Percentiles rank a stretch among this genome's conserved stretches.
phyloP scores from a whole-genome alignment of 371 early-diverging fungal genomes.

The Mortierella sp. region DNA sequence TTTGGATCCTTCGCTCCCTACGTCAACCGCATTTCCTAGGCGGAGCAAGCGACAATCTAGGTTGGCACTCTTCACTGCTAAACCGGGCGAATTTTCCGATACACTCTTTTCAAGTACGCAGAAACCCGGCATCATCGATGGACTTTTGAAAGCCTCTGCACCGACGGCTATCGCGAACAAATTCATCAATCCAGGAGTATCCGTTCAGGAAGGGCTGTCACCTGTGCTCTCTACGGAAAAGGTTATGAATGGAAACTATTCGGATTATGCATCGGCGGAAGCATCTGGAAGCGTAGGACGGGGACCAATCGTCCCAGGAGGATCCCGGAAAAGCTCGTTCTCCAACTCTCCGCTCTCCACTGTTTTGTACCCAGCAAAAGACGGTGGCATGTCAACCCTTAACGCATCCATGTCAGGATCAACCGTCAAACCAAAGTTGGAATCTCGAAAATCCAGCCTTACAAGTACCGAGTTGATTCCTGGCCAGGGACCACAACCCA shows the following conservation, averaged over 20 bases:
- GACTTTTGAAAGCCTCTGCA: conserved; percentile 28
- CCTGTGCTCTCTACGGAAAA: conserved; percentile 14
- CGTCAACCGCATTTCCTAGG: conserved; percentile 1
- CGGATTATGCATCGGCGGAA: conserved; percentile 10
- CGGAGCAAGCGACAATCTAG: conserved; percentile 23
- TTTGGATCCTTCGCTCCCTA: conserved; percentile 22
- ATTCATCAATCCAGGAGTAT: conserved; percentile 41
- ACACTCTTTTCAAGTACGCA: conserved; percentile 29
- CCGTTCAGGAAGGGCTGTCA: conserved; percentile 32
- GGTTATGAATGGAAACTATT: conserved; percentile 15
- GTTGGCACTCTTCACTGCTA: conserved; percentile 24
- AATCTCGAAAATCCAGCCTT: conserved; percentile 33
- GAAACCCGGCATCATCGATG: conserved; percentile 29
- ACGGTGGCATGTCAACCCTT: not conserved
- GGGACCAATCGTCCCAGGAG: conserved; percentile 2
- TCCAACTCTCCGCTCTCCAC: conserved; percentile 44
- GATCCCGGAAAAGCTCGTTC: conserved; percentile 39
- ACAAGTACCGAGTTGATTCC: conserved; percentile 6
- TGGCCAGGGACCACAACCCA: not conserved
- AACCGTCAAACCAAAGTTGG: conserved; percentile 12
- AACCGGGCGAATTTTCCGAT: conserved; percentile 25
- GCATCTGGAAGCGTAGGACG: conserved; percentile 1
- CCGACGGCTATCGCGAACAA: conserved; percentile 33
- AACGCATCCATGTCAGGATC: conserved; percentile 6
- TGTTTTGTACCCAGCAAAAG: conserved; percentile 28